Evolutionary conservation across 2,329 filamentous ascomycete genomes (phyloP).

Genomic region (Cladophialophora carrionii): DNA sequence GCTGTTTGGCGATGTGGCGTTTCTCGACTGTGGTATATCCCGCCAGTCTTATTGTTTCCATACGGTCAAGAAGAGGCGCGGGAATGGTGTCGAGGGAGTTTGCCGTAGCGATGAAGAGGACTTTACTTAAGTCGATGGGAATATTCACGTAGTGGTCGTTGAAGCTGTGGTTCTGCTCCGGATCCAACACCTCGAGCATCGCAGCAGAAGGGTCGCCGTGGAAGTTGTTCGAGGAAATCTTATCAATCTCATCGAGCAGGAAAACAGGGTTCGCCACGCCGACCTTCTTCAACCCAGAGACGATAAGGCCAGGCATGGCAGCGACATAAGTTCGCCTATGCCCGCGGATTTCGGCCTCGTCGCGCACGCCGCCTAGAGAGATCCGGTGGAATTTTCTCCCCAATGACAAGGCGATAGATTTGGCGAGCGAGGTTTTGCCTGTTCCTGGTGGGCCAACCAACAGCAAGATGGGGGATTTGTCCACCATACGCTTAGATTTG

Average conservation of each 20-base stretch:
- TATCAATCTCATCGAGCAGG: constrained; percentile 96
- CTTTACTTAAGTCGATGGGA: constrained; percentile 92
- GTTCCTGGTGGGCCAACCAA: constrained; percentile 92
- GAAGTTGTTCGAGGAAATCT: constrained; percentile 86
- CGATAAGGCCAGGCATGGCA: constrained; percentile 96
- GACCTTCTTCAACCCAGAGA: constrained; percentile 91
- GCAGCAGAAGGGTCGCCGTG: constrained; percentile 95
- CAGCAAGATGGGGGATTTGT: constrained; percentile 94
- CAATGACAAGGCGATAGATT: constrained; percentile 87
- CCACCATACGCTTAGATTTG: constrained; percentile 80
- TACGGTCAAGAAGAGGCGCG: constrained; percentile 87
- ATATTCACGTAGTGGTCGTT: constrained; percentile 96
- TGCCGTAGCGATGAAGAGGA: constrained; percentile 95
- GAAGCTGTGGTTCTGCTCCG: constrained; percentile 94
- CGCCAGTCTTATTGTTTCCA: constrained; percentile 92
- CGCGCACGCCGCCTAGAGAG: constrained; percentile 89
- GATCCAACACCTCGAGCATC: constrained; percentile 96
- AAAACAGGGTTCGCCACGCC: constrained; percentile 95
- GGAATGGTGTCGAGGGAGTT: constrained; percentile 95
- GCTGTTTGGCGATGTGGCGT: constrained; percentile 86
- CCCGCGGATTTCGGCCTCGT: constrained; percentile 95
- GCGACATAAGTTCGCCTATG: constrained; percentile 96
- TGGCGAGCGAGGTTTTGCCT: constrained; percentile 93
- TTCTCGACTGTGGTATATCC: constrained; percentile 98
- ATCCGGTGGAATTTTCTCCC: constrained; percentile 97